These are phyloP conservation scores for Homolaphlyctis polyrhiza DNA, from an alignment of 371 early-diverging fungal genomes.

Conservation along the genomic window DNA sequence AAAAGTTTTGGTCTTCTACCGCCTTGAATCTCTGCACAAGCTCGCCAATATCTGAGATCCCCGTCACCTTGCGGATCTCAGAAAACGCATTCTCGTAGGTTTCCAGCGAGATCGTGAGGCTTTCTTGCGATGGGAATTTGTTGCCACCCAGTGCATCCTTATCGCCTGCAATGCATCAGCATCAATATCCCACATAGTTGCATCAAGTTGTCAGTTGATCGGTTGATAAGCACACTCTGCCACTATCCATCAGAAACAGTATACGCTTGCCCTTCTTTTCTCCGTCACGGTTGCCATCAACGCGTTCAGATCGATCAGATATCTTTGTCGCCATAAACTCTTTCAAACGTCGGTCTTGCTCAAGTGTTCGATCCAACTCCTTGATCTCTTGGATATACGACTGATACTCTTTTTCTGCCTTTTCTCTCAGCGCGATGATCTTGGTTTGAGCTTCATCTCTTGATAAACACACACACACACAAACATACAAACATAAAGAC, in stretches of 20 bases:
- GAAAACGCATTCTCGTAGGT: conserved; percentile 43
- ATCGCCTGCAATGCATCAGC: conserved; percentile 16
- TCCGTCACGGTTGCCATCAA: conserved; percentile 5
- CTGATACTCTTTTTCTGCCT: conserved; percentile 55
- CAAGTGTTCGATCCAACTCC: conserved; percentile 49
- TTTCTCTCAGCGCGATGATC: conserved; percentile 46
- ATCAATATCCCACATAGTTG: neutral
- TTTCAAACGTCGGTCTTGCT: conserved; percentile 50
- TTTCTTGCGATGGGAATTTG: conserved; percentile 42
- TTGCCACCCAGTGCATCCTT: conserved; percentile 21
- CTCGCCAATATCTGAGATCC: conserved; percentile 40
- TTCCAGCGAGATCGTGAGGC: conserved; percentile 36
- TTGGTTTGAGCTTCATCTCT: conserved; percentile 57
- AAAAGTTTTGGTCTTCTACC: conserved; percentile 56
- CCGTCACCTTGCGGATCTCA: conserved; percentile 44
- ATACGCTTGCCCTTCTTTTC: conserved; percentile 13
- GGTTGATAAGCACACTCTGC: too few species aligned
- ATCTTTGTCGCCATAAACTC: conserved; percentile 55
- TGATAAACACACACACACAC: too few species aligned
- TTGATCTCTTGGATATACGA: conserved; percentile 56
- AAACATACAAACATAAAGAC: too few species aligned
- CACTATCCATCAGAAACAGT: too few species aligned
- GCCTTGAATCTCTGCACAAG: conserved; percentile 48
- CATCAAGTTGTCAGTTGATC: too few species aligned
- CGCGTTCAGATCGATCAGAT: conserved; percentile 32